Percentiles rank a stretch among this genome's conserved stretches.
Conservation (phyloP, 495 filamentous ascomycete species). For the Trichodelitschia bisporula region DNA sequence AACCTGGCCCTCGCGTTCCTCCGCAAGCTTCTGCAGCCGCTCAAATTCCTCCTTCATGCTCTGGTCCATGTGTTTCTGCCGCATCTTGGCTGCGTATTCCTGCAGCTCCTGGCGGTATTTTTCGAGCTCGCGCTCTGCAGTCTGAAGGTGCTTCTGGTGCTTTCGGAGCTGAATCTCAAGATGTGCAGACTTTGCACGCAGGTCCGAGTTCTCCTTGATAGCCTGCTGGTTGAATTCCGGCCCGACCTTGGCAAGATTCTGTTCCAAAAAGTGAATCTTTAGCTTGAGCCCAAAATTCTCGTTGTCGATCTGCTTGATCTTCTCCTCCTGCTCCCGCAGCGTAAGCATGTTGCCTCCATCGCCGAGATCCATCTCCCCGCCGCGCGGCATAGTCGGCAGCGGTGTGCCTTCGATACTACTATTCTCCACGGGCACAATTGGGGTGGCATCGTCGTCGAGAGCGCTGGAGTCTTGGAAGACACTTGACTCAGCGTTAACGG, state of each 20-base stretch:
- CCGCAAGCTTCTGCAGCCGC: slow-evolving; percentile 22
- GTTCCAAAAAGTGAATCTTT: slow-evolving; percentile 68
- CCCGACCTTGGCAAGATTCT: slow-evolving; percentile 57
- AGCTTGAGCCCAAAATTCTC: slow-evolving; percentile 87
- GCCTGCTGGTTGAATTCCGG: slow-evolving; percentile 70
- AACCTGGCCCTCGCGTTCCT: slow-evolving; percentile 17
- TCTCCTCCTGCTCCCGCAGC: slow-evolving; percentile 79
- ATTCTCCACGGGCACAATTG: slow-evolving; percentile 42
- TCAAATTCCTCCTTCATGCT: slow-evolving; percentile 33
- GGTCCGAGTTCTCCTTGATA: slow-evolving; percentile 78
- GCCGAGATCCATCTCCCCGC: slow-evolving; percentile 36
- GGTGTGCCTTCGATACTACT: slow-evolving; percentile 54
- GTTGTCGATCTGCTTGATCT: slow-evolving; percentile 87
- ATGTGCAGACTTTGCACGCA: slow-evolving; percentile 73
- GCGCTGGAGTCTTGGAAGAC: slow-evolving; percentile 37
- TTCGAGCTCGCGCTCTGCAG: slow-evolving; percentile 63
- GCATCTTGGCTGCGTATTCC: slow-evolving; percentile 54
- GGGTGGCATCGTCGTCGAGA: slow-evolving; percentile 30
- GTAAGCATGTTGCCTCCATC: slow-evolving; percentile 71
- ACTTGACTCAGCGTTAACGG: slow-evolving; percentile 23
- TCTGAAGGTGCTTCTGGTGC: slow-evolving; percentile 53
- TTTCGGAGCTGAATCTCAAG: slow-evolving; percentile 65
- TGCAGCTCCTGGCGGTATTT: slow-evolving; percentile 49
- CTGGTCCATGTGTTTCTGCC: slow-evolving; percentile 43
- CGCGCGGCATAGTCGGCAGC: slow-evolving; percentile 42